Percentiles rank a stretch among this genome's conserved stretches.
phyloP scores from a whole-genome alignment of 2,329 filamentous ascomycete genomes.

The Exserohilum rostratum region DNA sequence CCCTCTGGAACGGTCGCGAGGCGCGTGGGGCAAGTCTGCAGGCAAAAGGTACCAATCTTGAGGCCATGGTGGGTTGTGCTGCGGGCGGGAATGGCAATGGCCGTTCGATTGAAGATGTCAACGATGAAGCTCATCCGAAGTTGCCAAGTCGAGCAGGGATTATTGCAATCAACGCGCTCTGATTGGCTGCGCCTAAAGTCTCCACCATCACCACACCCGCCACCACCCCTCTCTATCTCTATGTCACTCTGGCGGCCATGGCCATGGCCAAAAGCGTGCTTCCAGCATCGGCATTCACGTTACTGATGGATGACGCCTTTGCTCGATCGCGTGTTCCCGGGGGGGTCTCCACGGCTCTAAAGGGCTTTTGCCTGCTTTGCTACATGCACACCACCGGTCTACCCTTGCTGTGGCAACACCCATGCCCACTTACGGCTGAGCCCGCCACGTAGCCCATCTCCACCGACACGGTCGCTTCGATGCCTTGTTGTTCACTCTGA shows the following conservation, averaged over 20 bases:
- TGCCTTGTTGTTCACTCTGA: conserved; percentile 2
- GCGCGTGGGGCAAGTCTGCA: conserved; percentile 72
- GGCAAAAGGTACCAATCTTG: conserved; percentile 76
- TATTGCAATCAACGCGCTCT: conserved; percentile 18
- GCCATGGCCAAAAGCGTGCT: no score
- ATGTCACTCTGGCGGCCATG: not conserved
- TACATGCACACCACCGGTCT: conserved; percentile 5
- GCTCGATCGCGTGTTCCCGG: conserved; percentile 8
- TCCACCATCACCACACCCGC: conserved; percentile 2
- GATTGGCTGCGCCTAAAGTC: conserved; percentile 13
- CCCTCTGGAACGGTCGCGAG: conserved; percentile 65
- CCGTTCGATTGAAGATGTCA: conserved; percentile 31
- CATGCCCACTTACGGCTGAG: conserved; percentile 13
- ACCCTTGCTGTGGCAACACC: conserved; percentile 6
- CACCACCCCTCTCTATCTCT: not conserved
- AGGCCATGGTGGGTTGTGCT: conserved; percentile 69
- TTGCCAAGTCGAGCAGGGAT: conserved; percentile 18
- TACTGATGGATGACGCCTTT: not conserved
- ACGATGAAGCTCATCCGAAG: conserved; percentile 22
- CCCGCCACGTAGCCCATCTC: conserved; percentile 14
- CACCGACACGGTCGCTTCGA: conserved; percentile 10
- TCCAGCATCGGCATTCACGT: not conserved
- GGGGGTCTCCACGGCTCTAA: conserved; percentile 3
- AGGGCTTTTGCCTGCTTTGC: conserved; percentile 1
- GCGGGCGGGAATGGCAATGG: conserved; percentile 29